These are phyloP conservation scores for Trichoderma aggressivum DNA, from an alignment of 2,329 filamentous ascomycete genomes.

Conservation along the genomic window DNA sequence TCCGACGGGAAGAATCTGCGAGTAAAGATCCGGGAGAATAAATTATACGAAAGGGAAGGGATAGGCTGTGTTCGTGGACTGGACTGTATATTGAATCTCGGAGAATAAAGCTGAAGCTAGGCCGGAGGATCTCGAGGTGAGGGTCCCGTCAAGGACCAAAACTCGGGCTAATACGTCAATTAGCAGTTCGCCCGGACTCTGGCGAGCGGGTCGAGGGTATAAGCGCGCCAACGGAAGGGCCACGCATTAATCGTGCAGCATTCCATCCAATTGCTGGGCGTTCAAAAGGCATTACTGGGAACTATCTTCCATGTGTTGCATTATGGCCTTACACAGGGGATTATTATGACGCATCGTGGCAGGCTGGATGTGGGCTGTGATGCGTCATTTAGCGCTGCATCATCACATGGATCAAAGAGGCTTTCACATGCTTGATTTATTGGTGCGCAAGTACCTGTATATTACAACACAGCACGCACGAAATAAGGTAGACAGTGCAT, in stretches of 20 bases:
- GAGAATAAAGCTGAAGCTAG: slow-evolving; percentile 8
- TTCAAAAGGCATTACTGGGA: neutral
- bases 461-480: neutral
- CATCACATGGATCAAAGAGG: neutral
- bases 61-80: neutral
- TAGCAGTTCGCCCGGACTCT: neutral
- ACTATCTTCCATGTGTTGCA: neutral
- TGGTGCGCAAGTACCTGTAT: neutral
- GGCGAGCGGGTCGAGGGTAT: slow-evolving; percentile 13
- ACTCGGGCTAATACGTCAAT: slow-evolving; percentile 17
- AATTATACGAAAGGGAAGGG: neutral
- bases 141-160: slow-evolving; percentile 10
- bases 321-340: neutral
- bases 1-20: neutral
- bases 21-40: neutral
- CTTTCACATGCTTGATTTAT: neutral
- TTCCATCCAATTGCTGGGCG: neutral
- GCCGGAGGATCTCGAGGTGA: neutral
- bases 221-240: slow-evolving; percentile 18
- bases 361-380: neutral
- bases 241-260: neutral
- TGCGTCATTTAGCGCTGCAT: slow-evolving; percentile 6
- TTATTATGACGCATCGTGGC: neutral
- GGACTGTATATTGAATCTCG: neutral
- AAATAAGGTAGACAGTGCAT: neutral